Conservation (phyloP, 352 stramenopile genomes). For the Salisapilia sapeloensis region DNA sequence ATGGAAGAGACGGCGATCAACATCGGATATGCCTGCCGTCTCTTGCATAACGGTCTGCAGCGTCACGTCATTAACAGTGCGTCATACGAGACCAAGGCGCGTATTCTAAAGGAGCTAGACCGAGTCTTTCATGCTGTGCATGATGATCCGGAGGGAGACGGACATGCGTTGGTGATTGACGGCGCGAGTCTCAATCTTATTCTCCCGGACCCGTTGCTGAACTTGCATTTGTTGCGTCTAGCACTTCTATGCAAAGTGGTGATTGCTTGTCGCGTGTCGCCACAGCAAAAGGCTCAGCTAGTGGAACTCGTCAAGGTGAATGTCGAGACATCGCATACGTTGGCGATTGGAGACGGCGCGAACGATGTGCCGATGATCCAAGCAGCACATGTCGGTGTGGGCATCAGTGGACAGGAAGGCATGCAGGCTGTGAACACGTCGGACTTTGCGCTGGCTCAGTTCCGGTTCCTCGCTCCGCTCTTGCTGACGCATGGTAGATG, state of each 20-base stretch:
- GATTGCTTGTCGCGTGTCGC: constrained; percentile 94
- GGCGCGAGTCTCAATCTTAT: constrained; percentile 81
- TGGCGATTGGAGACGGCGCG: constrained; percentile 83
- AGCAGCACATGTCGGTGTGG: constrained; percentile 76
- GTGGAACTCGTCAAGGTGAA: constrained; percentile 91
- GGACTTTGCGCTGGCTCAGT: constrained; percentile 73
- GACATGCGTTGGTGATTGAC: constrained; percentile 89
- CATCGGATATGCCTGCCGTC: constrained; percentile 69
- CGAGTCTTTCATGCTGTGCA: constrained; percentile 65
- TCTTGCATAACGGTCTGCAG: constrained; percentile 90
- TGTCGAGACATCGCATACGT: constrained; percentile 59
- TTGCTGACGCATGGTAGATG: constrained; percentile 69
- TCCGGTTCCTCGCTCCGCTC: constrained; percentile 57
- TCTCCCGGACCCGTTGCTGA: constrained; percentile 48
- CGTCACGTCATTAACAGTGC: constrained; percentile 64
- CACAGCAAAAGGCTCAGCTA: constrained; percentile 95
- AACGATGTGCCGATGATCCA: constrained; percentile 88
- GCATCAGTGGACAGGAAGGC: constrained; percentile 96
- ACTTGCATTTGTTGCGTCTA: constrained; percentile 68
- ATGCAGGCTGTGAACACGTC: constrained; percentile 88
- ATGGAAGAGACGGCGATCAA: constrained; percentile 86
- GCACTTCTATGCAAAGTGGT: constrained; percentile 89
- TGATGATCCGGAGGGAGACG: constrained; percentile 10
- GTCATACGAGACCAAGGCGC: constrained; percentile 46
- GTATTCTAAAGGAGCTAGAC: constrained; percentile 50